These are phyloP conservation scores for Mollisiaceae sp. DNA, from an alignment of 2,329 filamentous ascomycete species.

Conservation along the genomic window DNA sequence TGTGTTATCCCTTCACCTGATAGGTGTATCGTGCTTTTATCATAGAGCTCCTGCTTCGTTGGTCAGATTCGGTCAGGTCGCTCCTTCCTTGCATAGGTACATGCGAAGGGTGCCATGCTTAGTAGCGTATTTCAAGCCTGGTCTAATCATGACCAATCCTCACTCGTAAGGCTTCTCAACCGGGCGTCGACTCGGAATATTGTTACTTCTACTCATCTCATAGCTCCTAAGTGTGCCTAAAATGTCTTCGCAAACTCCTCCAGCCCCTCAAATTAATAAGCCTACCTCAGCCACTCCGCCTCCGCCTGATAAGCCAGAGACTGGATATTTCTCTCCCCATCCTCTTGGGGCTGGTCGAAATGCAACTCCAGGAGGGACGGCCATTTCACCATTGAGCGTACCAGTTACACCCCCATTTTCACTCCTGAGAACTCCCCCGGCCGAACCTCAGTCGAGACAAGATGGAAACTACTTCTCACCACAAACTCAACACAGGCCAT, in stretches of 20 bases:
- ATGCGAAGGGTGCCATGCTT: too few species aligned
- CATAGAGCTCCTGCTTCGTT: too few species aligned
- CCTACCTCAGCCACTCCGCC: neutral
- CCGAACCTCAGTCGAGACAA: conserved; percentile 10
- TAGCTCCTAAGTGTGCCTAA: conserved; percentile 5
- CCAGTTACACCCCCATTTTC: neutral
- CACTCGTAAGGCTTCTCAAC: conserved; percentile 4
- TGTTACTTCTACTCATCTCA: neutral
- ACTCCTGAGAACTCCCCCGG: conserved; percentile 15
- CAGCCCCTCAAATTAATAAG: neutral
- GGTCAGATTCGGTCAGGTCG: too few species aligned
- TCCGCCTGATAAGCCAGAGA: neutral
- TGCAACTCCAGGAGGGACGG: neutral
- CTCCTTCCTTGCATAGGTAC: too few species aligned
- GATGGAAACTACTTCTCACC: conserved; percentile 15
- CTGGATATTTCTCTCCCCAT: neutral
- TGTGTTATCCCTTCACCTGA: too few species aligned
- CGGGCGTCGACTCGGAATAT: conserved; percentile 2
- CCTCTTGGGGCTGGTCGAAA: neutral
- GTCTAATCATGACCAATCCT: neutral
- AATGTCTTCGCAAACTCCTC: conserved; percentile 6
- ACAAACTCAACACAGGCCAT: neutral
- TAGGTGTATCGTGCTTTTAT: too few species aligned
- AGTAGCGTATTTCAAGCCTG: too few species aligned
- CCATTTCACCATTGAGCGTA: neutral